These are phyloP conservation scores for Rhodotorula graminis DNA, from an alignment of 768 basidiomycete genomes.

Conservation along the genomic window DNA sequence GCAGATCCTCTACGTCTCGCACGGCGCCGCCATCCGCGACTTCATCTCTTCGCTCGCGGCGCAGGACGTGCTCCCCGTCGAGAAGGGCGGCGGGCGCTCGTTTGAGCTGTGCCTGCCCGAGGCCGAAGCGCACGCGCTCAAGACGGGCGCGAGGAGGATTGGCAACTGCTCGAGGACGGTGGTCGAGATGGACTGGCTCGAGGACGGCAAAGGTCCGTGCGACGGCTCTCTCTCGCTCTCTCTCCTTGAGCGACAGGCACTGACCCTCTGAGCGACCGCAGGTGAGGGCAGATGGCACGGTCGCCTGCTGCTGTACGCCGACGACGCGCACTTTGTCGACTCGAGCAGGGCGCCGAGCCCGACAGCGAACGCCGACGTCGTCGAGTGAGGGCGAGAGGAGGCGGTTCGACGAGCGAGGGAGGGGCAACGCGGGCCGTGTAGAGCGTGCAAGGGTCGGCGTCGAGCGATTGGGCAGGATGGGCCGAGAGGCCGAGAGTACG, in stretches of 20 bases:
- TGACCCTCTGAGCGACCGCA: background rate
- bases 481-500: too few species aligned
- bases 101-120: conserved; percentile 3
- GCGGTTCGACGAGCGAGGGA: too few species aligned
- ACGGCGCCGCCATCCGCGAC: conserved; percentile 35
- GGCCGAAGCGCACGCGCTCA: conserved; percentile 12
- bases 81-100: background rate
- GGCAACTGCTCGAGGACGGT: conserved; percentile 34
- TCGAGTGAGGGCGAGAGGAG: conserved; percentile 4
- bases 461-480: too few species aligned
- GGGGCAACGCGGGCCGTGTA: too few species aligned
- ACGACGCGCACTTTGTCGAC: conserved; percentile 29
- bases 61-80: conserved; percentile 2
- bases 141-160: conserved; percentile 20
- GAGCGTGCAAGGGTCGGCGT: too few species aligned
- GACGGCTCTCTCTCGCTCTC: too few species aligned
- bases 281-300: background rate
- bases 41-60: conserved; percentile 22
- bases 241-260: background rate
- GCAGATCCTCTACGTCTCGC: conserved; percentile 26
- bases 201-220: conserved; percentile 5
- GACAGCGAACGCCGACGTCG: conserved; percentile 25
- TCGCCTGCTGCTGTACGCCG: conserved; percentile 11
- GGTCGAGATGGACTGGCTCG: conserved; percentile 19
- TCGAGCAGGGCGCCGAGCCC: conserved; percentile 25